These are phyloP conservation scores for Cytospora leucostoma DNA, from an alignment of 2,329 filamentous ascomycete genomes.

Conservation along the genomic window DNA sequence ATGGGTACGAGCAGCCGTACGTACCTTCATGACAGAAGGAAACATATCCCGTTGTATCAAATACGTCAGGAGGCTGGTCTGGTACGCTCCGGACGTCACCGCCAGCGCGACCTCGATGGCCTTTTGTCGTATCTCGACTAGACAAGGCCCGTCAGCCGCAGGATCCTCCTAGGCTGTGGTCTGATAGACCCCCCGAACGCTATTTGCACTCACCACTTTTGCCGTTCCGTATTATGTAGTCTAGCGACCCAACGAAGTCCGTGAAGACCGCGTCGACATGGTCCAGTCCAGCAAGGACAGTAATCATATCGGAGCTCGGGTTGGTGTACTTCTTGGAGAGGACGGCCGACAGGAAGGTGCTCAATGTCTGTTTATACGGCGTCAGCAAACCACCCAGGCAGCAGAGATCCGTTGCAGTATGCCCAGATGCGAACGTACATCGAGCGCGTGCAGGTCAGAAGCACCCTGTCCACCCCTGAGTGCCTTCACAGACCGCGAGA, in stretches of 20 bases:
- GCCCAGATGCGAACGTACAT: slow-evolving; percentile 54
- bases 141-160: slow-evolving; percentile 32
- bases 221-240: slow-evolving; percentile 79
- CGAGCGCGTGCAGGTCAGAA: slow-evolving; percentile 76
- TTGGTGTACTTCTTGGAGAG: slow-evolving; percentile 92
- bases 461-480: slow-evolving; percentile 63
- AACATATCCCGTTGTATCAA: slow-evolving; percentile 95
- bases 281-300: slow-evolving; percentile 84
- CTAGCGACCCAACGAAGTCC: slow-evolving; percentile 81
- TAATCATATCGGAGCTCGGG: slow-evolving; percentile 91
- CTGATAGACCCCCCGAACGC: background rate
- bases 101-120: slow-evolving; percentile 81
- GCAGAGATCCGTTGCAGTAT: background rate
- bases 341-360: slow-evolving; percentile 79
- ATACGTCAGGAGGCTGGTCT: slow-evolving; percentile 91
- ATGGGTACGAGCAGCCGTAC: slow-evolving; percentile 43
- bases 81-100: slow-evolving; percentile 89
- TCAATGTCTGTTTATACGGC: slow-evolving; percentile 71
- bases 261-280: slow-evolving; percentile 84
- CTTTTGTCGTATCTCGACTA: slow-evolving; percentile 74
- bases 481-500: slow-evolving; percentile 69
- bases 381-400: slow-evolving; percentile 8
- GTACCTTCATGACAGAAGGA: slow-evolving; percentile 89
- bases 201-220: slow-evolving; percentile 58
- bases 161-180: background rate